Percentiles rank a stretch among this genome's conserved stretches.
These are phyloP conservation scores for Candida nitratophila DNA, from an alignment of 805 yeast genomes.

Conservation along the genomic window DNA sequence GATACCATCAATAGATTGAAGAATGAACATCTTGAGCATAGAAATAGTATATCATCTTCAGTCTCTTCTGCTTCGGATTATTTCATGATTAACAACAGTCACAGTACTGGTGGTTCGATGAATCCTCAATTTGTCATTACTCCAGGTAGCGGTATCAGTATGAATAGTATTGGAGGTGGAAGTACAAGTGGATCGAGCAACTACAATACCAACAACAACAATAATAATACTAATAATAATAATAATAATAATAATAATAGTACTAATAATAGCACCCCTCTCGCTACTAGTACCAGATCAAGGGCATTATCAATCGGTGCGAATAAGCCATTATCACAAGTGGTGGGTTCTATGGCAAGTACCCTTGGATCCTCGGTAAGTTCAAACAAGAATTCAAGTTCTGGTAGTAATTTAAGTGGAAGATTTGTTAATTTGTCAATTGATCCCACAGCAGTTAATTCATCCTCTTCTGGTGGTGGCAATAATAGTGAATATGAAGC, in stretches of 20 bases:
- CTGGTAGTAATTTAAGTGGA: no score
- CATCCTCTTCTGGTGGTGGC: neutral
- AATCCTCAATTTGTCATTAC: neutral
- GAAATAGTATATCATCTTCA: constrained; percentile 26
- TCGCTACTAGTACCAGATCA: constrained; percentile 16
- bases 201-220: constrained; percentile 1
- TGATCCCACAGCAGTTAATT: no score
- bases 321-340: neutral
- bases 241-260: no score
- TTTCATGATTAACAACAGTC: constrained; percentile 1
- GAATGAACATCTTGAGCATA: constrained; percentile 67
- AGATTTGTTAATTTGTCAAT: no score
- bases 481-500: neutral
- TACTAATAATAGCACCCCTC: no score
- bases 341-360: neutral
- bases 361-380: no score
- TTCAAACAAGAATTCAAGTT: no score
- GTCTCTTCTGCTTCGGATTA: constrained; percentile 43
- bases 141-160: neutral
- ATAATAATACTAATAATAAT: no score
- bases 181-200: neutral
- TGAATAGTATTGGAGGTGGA: neutral
- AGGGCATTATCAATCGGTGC: constrained; percentile 12
- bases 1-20: constrained; percentile 85
- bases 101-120: neutral